Conservation (phyloP, 2,329 filamentous ascomycete genomes). For the Drechslerella dactyloides region DNA sequence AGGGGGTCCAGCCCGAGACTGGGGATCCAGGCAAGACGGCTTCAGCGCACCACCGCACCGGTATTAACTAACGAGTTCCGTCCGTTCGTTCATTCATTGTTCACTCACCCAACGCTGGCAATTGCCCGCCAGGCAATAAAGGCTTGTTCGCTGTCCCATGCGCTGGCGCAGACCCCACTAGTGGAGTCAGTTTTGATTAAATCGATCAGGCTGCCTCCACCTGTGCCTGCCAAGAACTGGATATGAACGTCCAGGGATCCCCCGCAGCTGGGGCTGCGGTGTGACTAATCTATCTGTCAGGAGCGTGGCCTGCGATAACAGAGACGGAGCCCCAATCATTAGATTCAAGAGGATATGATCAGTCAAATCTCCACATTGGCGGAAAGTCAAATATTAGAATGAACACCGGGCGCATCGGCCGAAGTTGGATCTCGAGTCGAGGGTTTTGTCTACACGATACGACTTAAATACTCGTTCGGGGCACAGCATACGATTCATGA, state of each 20-base stretch:
- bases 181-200: conserved; percentile 10
- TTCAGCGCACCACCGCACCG: no score
- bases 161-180: background rate
- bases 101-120: background rate
- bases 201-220: conserved; percentile 10
- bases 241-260: conserved; percentile 3
- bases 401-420: conserved; percentile 12
- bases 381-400: conserved; percentile 5
- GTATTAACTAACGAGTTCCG: no score
- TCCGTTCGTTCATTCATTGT: no score
- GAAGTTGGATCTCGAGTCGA: conserved; percentile 15
- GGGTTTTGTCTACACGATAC: background rate
- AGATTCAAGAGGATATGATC: conserved; percentile 23
- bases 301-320: conserved; percentile 8
- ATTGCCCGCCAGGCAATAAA: conserved; percentile 3
- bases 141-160: conserved; percentile 4
- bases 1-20: no score
- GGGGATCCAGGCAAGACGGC: no score
- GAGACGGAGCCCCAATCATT: conserved; percentile 35
- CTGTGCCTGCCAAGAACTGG: conserved; percentile 6
- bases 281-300: background rate
- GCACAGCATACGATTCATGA: no score
- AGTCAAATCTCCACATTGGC: conserved; percentile 26
- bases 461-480: no score
- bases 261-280: no score